A percentile compares a stretch with the other conserved stretches of the same genome.
phyloP scores from a whole-genome alignment of 257 asterid species.

The Thymus mandschuricus region DNA sequence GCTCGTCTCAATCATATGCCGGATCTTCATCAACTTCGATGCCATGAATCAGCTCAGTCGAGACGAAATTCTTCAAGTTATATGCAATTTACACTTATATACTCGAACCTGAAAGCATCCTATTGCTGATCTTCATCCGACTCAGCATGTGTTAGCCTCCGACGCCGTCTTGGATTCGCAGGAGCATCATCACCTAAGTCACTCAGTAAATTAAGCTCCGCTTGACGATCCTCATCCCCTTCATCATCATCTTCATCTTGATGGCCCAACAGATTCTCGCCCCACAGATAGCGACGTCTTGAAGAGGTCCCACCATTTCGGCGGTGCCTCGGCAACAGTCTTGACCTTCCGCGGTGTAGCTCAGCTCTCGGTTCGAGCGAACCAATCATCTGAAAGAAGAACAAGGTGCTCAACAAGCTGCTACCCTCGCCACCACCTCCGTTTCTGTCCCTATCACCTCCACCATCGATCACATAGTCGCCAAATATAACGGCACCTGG shows the following conservation, averaged over 20 bases:
- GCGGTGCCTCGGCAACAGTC: slow-evolving; percentile 65
- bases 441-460: slow-evolving; percentile 37
- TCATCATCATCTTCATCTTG: slow-evolving; percentile 44
- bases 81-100: slow-evolving; percentile 13
- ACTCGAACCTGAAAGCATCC: slow-evolving; percentile 23
- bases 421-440: slow-evolving; percentile 52
- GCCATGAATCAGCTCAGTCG: slow-evolving; percentile 17
- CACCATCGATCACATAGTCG: slow-evolving; percentile 81
- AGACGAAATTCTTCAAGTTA: slow-evolving; percentile 13
- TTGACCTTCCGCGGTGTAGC: slow-evolving; percentile 64
- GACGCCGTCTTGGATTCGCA: slow-evolving; percentile 51
- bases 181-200: slow-evolving; percentile 46
- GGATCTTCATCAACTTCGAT: slow-evolving; percentile 26
- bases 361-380: slow-evolving; percentile 63
- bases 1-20: slow-evolving; percentile 4
- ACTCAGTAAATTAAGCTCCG: slow-evolving; percentile 37
- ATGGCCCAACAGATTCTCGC: slow-evolving; percentile 70
- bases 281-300: slow-evolving; percentile 81
- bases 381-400: slow-evolving; percentile 86
- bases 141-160: slow-evolving; percentile 51
- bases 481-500: slow-evolving; percentile 90
- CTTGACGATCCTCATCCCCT: slow-evolving; percentile 35
- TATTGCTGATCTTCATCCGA: slow-evolving; percentile 30
- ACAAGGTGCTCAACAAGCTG: slow-evolving; percentile 68
- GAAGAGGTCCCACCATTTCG: slow-evolving; percentile 53